A percentile compares a stretch with the other conserved stretches of the same genome.
Conservation (phyloP, 192 early-diverging fungal genomes). For the Linnemannia elongata region DNA sequence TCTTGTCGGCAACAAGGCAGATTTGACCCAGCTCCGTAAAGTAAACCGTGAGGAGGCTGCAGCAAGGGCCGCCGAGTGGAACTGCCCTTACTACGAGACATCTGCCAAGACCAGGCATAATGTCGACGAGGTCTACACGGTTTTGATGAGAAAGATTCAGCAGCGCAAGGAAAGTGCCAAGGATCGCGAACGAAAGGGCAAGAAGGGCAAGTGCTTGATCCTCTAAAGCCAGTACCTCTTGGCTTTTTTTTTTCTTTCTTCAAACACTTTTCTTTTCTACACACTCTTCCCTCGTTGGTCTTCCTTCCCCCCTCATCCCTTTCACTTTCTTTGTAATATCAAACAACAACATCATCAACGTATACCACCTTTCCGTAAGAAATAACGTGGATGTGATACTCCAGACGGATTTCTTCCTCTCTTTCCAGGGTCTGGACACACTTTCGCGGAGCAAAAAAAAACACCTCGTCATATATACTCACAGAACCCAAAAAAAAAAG, state of each 20-base stretch:
- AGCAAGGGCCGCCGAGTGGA: constrained; percentile 74
- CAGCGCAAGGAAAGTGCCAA: constrained; percentile 72
- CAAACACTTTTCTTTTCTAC: no score
- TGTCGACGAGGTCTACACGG: constrained; percentile 82
- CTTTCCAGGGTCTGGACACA: neutral
- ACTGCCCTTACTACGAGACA: constrained; percentile 79
- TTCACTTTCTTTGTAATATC: neutral
- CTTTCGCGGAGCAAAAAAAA: neutral
- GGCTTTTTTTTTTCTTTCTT: neutral
- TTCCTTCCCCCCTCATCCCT: neutral
- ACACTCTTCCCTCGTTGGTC: neutral
- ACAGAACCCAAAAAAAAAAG: neutral
- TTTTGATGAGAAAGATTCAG: constrained; percentile 82
- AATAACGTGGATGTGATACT: neutral
- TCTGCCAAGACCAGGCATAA: constrained; percentile 84
- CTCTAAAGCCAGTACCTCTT: constrained; percentile 23
- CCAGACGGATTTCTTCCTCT: neutral
- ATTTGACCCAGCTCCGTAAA: constrained; percentile 72
- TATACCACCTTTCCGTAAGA: constrained; percentile 3
- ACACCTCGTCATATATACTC: neutral
- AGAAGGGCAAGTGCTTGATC: constrained; percentile 56
- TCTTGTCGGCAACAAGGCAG: constrained; percentile 85
- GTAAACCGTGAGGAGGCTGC: constrained; percentile 71
- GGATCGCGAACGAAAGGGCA: constrained; percentile 54
- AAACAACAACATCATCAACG: neutral